Percentiles rank a stretch among this genome's conserved stretches.
Conservation (phyloP, 2,329 filamentous ascomycete genomes). For the Albophoma yamanashiensis region DNA sequence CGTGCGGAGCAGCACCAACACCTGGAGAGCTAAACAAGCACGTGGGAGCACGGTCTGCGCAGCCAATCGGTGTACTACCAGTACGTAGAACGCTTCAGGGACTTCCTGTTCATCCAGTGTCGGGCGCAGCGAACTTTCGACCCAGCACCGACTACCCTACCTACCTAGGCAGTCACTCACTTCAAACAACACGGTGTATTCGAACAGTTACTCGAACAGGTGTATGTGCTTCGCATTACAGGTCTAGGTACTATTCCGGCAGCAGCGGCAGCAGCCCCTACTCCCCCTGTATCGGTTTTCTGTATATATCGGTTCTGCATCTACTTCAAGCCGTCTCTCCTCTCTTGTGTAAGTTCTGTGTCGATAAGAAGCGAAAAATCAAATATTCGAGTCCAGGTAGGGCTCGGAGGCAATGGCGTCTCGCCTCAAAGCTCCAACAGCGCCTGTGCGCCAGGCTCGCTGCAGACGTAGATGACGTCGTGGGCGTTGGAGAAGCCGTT, state of each 20-base stretch:
- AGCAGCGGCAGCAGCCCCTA: neutral
- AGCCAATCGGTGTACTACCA: too few relatives aligned
- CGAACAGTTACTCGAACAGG: neutral
- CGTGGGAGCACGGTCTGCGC: too few relatives aligned
- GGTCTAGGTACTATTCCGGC: neutral
- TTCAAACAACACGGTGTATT: too few relatives aligned
- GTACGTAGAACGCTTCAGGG: too few relatives aligned
- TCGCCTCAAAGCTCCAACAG: slow-evolving; percentile 35
- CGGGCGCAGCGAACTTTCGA: too few relatives aligned
- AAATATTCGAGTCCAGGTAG: neutral
- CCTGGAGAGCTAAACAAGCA: too few relatives aligned
- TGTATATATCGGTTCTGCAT: neutral
- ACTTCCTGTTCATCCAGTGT: too few relatives aligned
- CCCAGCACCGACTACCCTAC: too few relatives aligned
- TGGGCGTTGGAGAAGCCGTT: slow-evolving; percentile 93
- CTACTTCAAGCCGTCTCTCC: neutral
- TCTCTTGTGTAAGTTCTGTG: neutral
- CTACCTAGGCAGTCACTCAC: too few relatives aligned
- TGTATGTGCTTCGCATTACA: neutral
- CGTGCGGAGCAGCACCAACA: too few relatives aligned
- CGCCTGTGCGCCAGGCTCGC: slow-evolving; percentile 76
- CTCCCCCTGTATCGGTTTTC: neutral
- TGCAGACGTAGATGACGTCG: slow-evolving; percentile 89
- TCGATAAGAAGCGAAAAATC: neutral
- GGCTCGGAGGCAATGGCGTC: neutral